Evolutionary conservation across 2,329 filamentous ascomycete species (phyloP), one percentile per base, ranked within the genome.

Genomic region (Myriosclerotinia scirpicola): DNA sequence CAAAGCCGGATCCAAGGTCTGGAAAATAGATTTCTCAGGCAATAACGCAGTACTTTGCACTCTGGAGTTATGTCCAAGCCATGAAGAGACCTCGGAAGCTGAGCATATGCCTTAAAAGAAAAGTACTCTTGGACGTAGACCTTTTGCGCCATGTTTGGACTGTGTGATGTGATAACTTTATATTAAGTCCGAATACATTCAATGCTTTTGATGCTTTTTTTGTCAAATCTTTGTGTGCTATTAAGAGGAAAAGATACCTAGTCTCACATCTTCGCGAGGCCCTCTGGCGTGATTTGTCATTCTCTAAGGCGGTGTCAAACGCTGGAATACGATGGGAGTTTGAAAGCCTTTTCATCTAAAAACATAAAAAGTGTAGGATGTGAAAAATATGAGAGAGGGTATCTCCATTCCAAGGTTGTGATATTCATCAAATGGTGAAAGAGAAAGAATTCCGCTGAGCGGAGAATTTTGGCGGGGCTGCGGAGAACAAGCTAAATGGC

Each of bases 41-140:
- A 60, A 36, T 30, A 60, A n/a, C 12, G 42, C 14, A 48, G 12
- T 6, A 48, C 30, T 36, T 48, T 6, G 12, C 48, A 60, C 2
- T 22, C 42, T 22, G 42, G 56, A 36, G 30, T 20, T 42, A 22
- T 60, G 34, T 60, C 42, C 17, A 60, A 26, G 8, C 42, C 42
- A 60, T 48, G 56, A 17, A 60, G 11, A 14, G 56, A 60, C 12
- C 56, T 30, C 22, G 56, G 56, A 60, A 48, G 42, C 3, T 48
- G 42, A 15, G 42, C 20, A 48, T 48, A 60, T 38, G 42, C 42
- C n/a, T 48, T 12, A 42, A 60, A 48, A 26, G 26, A 26, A 5
- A 60, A 60, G 30, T 48, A 20, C 3, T 48, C 42, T 60, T 60
- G 30, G 14, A 48, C 42, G 56, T 60, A 48, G 42, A 60, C 36